Evolutionary conservation across 805 yeast species (phyloP).

Genomic region (Ascoidea tarda): DNA sequence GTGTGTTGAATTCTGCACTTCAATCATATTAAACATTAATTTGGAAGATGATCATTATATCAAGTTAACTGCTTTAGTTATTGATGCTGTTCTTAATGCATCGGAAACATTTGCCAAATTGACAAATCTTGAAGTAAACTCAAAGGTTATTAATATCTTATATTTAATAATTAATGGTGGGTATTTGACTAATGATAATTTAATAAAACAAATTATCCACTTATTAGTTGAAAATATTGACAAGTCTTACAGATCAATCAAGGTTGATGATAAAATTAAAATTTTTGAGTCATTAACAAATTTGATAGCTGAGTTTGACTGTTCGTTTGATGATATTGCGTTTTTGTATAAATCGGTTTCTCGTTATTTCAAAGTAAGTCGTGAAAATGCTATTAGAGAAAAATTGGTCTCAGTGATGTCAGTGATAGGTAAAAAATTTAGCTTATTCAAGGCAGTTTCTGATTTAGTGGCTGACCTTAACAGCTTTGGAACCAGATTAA

Average conservation of each 20-base stretch:
- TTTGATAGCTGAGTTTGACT: conserved; percentile 37
- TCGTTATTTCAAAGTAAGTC: conserved; percentile 40
- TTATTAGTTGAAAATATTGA: conserved; percentile 49
- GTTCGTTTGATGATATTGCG: conserved; percentile 35
- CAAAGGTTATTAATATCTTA: conserved; percentile 40
- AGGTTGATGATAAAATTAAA: conserved; percentile 36
- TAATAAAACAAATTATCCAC: conserved; percentile 35
- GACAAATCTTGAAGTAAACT: conserved; percentile 24
- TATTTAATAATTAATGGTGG: conserved; percentile 39
- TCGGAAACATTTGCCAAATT: conserved; percentile 10
- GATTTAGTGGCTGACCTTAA: conserved; percentile 51
- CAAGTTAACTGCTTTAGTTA: conserved; percentile 38
- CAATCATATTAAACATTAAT: conserved; percentile 29
- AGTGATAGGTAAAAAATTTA: conserved; percentile 40
- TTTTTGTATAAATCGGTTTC: conserved; percentile 37
- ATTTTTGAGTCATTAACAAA: conserved; percentile 43
- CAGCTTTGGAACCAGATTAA: conserved; percentile 43
- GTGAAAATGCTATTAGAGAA: conserved; percentile 48
- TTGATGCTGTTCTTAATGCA: conserved; percentile 22
- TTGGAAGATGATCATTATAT: conserved; percentile 26
- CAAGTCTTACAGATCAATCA: conserved; percentile 38
- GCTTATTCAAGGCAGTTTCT: conserved; percentile 30
- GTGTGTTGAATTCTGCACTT: conserved; percentile 40
- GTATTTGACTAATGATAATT: conserved; percentile 38
- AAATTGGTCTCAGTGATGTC: conserved; percentile 45